phyloP scores from a whole-genome alignment of 306 rosid species.

The Quillaja saponaria region DNA sequence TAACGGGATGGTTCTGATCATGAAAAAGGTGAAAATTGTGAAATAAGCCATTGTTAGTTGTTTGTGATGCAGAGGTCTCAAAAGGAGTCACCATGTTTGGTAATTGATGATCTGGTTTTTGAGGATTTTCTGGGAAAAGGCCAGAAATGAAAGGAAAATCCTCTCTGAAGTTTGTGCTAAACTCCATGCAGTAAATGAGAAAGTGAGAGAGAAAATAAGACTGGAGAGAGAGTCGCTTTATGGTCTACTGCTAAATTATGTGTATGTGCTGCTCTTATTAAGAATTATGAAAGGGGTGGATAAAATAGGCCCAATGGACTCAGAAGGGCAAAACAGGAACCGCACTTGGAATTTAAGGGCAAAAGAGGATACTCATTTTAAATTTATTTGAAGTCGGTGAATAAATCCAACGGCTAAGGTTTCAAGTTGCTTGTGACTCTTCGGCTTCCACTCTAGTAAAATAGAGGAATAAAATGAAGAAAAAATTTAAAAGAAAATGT shows the following conservation, averaged over 20 bases:
- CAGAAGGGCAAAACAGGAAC: slow-evolving; percentile 26
- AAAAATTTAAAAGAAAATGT: no score
- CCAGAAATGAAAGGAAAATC: slow-evolving; percentile 25
- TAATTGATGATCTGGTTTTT: neutral
- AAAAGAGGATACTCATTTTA: no score
- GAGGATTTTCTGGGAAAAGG: slow-evolving; percentile 28
- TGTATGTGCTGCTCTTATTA: slow-evolving; percentile 12
- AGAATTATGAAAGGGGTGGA: slow-evolving; percentile 4
- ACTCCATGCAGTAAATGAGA: slow-evolving; percentile 40
- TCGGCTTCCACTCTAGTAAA: slow-evolving; percentile 33
- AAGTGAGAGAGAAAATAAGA: slow-evolving; percentile 29
- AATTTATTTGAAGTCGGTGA: slow-evolving; percentile 10
- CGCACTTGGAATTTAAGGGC: no score
- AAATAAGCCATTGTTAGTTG: slow-evolving; percentile 13
- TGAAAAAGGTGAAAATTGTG: slow-evolving; percentile 24
- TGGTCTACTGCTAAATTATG: no score
- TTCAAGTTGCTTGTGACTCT: slow-evolving; percentile 41
- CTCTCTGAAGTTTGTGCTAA: slow-evolving; percentile 20
- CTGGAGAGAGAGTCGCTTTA: neutral
- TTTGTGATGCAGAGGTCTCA: slow-evolving; percentile 9
- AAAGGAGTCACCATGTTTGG: neutral
- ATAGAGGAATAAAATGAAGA: neutral
- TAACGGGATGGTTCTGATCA: neutral
- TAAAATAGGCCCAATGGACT: slow-evolving; percentile 21
- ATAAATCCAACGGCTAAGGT: slow-evolving; percentile 42